Evolutionary conservation across 352 stramenopile genomes (phyloP).

Genomic region (Pythium oligandrum): DNA sequence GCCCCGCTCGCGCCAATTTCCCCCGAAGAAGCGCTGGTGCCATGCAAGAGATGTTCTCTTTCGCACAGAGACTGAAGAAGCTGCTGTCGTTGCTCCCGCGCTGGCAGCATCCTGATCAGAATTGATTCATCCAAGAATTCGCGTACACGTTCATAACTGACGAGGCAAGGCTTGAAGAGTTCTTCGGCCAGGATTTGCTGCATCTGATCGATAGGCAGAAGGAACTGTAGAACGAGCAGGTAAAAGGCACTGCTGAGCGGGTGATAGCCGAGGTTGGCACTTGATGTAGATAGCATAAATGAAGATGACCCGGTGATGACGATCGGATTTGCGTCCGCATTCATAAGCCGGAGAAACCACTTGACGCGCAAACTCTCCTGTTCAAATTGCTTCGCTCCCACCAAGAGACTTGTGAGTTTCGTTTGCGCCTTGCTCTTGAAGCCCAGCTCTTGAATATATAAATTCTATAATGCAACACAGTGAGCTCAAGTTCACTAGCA

Average conservation of each 20-base stretch:
- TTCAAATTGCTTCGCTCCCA: constrained; percentile 33
- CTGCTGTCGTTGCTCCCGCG: constrained; percentile 40
- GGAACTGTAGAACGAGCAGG: constrained; percentile 34
- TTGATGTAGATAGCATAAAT: no score
- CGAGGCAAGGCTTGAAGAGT: constrained; percentile 34
- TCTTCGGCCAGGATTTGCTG: constrained; percentile 39
- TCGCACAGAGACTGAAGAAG: constrained; percentile 26
- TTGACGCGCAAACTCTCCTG: constrained; percentile 54
- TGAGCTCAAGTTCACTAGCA: no score
- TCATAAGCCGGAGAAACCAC: constrained; percentile 63
- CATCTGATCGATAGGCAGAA: constrained; percentile 40
- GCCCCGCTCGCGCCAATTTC: background rate
- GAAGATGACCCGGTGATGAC: background rate
- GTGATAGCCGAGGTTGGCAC: constrained; percentile 16
- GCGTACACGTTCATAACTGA: constrained; percentile 32
- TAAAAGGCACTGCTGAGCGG: constrained; percentile 55
- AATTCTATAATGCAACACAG: constrained; percentile 17
- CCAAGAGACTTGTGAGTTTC: constrained; percentile 44
- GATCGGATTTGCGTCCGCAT: constrained; percentile 19
- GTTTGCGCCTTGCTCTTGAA: constrained; percentile 53
- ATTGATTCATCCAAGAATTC: constrained; percentile 42
- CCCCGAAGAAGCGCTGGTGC: constrained; percentile 2
- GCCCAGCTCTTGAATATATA: constrained; percentile 60
- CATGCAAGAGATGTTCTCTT: constrained; percentile 20
- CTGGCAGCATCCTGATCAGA: constrained; percentile 38